Evolutionary conservation across 441 rosid genomes (phyloP).

Genomic region (Populus trichocarpa): DNA sequence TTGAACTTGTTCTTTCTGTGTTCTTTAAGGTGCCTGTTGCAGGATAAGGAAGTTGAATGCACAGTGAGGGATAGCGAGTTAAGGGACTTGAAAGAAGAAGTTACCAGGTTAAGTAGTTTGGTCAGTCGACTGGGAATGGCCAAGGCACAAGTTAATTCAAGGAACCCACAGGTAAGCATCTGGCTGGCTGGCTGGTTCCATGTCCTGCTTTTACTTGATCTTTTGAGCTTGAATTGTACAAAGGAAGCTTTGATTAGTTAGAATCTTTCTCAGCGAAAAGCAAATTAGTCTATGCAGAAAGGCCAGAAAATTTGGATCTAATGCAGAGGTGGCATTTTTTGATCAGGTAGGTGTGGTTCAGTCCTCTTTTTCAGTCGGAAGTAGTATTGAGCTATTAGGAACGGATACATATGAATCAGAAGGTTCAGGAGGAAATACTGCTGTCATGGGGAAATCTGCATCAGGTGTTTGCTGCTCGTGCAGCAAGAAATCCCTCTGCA

Average conservation of each 20-base stretch:
- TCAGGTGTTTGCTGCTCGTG: slow-evolving; percentile 67
- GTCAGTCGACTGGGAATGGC: slow-evolving; percentile 55
- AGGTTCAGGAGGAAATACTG: slow-evolving; percentile 27
- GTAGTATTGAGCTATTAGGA: slow-evolving; percentile 23
- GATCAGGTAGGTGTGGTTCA: slow-evolving; percentile 41
- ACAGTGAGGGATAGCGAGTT: slow-evolving; percentile 61
- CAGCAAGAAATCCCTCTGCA: slow-evolving; percentile 70
- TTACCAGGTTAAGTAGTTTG: slow-evolving; percentile 48
- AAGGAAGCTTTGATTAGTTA: not conserved
- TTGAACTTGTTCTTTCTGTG: slow-evolving; percentile 14
- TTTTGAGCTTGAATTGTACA: not conserved
- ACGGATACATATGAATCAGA: slow-evolving; percentile 30
- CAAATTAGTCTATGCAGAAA: not conserved
- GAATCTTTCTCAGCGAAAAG: not conserved
- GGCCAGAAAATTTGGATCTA: slow-evolving; percentile 2
- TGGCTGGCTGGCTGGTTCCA: not conserved
- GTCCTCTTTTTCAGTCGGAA: slow-evolving; percentile 41
- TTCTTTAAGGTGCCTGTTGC: slow-evolving; percentile 37
- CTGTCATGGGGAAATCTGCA: slow-evolving; percentile 23
- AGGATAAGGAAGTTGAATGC: slow-evolving; percentile 44
- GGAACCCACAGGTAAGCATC: slow-evolving; percentile 42
- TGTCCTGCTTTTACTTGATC: slow-evolving; percentile 4
- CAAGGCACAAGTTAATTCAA: slow-evolving; percentile 36
- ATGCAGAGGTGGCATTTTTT: slow-evolving; percentile 17
- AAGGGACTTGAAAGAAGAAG: slow-evolving; percentile 68